Percentiles rank a stretch among this genome's conserved stretches.
Evolutionary conservation across 495 filamentous ascomycete species (phyloP).

Genomic region (Trichoderma orchidacearum): DNA sequence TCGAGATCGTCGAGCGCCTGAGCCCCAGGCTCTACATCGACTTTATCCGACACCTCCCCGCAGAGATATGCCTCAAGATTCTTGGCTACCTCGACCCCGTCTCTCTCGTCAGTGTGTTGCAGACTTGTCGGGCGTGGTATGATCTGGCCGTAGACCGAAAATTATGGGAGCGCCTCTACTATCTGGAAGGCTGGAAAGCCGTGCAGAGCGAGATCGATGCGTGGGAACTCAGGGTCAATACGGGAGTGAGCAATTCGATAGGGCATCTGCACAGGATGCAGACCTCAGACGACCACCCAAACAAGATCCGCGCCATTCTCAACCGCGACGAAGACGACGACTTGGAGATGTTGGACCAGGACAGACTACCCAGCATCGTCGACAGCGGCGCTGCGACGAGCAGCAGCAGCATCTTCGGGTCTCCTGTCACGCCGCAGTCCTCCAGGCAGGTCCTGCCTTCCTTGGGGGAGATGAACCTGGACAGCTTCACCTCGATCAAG

Average conservation of each 20-base stretch:
- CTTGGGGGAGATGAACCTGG: constrained; percentile 9
- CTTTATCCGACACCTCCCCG: constrained; percentile 70
- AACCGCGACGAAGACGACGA: constrained; percentile 23
- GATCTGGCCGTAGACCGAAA: constrained; percentile 66
- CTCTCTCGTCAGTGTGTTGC: constrained; percentile 63
- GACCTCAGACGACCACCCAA: constrained; percentile 23
- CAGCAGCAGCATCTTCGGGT: constrained; percentile 21
- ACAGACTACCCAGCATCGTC: constrained; percentile 5
- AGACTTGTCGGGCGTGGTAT: constrained; percentile 71
- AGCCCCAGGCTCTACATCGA: constrained; percentile 81
- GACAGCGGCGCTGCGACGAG: constrained; percentile 11
- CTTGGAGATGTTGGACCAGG: constrained; percentile 29
- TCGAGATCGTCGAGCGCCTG: constrained; percentile 59
- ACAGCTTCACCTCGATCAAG: constrained; percentile 3
- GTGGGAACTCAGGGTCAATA: constrained; percentile 49
- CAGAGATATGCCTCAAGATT: constrained; percentile 78
- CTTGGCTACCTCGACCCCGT: constrained; percentile 70
- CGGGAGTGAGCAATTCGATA: constrained; percentile 8
- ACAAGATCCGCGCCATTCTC: constrained; percentile 34
- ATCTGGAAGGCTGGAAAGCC: constrained; percentile 71
- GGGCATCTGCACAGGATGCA: constrained; percentile 15
- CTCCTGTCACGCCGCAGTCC: constrained; percentile 4
- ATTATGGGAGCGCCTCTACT: constrained; percentile 74
- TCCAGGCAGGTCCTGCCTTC: constrained; percentile 5
- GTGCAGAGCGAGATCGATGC: constrained; percentile 47